Base-by-base conservation (phyloP, 371 early-diverging fungal species). In the Thermomucor indicae-seudaticae region DNA sequence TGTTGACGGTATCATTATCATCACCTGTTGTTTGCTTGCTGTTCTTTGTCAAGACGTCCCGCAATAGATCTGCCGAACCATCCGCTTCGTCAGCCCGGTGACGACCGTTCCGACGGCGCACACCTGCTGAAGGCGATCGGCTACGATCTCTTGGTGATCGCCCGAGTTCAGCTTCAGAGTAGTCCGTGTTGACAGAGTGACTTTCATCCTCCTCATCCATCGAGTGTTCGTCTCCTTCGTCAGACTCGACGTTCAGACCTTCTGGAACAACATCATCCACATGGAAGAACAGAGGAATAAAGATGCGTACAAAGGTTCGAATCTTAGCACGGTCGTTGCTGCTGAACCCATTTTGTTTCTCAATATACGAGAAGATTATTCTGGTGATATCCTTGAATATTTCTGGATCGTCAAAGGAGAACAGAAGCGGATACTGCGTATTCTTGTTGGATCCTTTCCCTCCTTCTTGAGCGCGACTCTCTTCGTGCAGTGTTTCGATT, bases 211-310 rank as follows among this genome's bases (percentile, higher is more conserved):
- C 74, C 3, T 69, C 68, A 8, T 74, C 62, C 1, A 55, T 49
- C 17, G 65, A 24, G 17, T 47, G 56, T 24, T 70, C 78, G 5
- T 65, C 67, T 34, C 32, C 49, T 16, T 66, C 72, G 19, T 57
- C 53, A 20, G 43, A 43, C 20, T 47, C 51, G 16, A 55, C 55
- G 16, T 72, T 53, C 16, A 58, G 57, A 1, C 53, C 65, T 10
- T 72, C 69, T 11, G 58, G 53, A 2, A 65, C 61, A 49, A 58
- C 62, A 5, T 62, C 40, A 24, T 77, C 78, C 27, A 84, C 45
- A 35, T 83, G 81, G 60, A 92, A 89, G 57, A 91, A 83, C 4
- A 73, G 66, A 11, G 78, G 71, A 31, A 91, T 77, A 64, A 94
- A 88, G 14, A 73, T 66, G 14, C 64, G 70, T 48, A 91, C 65